Percentiles rank a stretch among this genome's conserved stretches.
Conservation (phyloP, 2,329 filamentous ascomycete genomes). For the Sporothrix sp. region DNA sequence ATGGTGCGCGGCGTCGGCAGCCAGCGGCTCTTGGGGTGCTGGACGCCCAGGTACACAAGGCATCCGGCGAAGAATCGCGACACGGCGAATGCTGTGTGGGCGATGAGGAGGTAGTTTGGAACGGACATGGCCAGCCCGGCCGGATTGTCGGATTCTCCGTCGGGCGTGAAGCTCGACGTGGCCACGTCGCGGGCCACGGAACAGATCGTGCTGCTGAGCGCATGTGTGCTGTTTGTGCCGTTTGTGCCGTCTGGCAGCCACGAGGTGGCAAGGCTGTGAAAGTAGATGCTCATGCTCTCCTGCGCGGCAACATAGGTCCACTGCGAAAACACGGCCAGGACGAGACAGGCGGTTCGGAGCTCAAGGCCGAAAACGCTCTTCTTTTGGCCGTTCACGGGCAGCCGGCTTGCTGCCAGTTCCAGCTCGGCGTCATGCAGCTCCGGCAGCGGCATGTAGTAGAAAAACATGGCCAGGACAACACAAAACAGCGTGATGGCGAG, state of each 20-base stretch:
- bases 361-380: conserved; percentile 36
- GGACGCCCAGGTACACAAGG: conserved; percentile 49
- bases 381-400: conserved; percentile 42
- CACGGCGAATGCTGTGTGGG: conserved; percentile 61
- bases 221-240: conserved; percentile 20
- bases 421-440: conserved; percentile 50
- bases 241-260: conserved; percentile 24
- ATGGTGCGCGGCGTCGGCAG: conserved; percentile 60
- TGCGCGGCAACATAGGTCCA: conserved; percentile 74
- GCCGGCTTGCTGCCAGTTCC: conserved; percentile 35
- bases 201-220: conserved; percentile 32
- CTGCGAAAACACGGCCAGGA: conserved; percentile 64
- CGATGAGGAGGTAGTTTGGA: conserved; percentile 60
- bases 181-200: background rate
- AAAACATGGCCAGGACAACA: conserved; percentile 57
- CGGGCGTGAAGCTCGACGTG: background rate
- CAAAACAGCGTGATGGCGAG: conserved; percentile 70
- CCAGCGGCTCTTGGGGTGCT: conserved; percentile 31
- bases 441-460: conserved; percentile 58
- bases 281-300: conserved; percentile 53
- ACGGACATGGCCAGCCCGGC: conserved; percentile 42
- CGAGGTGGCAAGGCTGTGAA: conserved; percentile 40
- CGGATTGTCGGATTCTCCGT: conserved; percentile 24
- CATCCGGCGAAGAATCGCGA: conserved; percentile 61
- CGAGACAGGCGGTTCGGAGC: conserved; percentile 48